These are phyloP conservation scores for Volvox carteri DNA, from an alignment of 163 green algal genomes.

Conservation along the genomic window DNA sequence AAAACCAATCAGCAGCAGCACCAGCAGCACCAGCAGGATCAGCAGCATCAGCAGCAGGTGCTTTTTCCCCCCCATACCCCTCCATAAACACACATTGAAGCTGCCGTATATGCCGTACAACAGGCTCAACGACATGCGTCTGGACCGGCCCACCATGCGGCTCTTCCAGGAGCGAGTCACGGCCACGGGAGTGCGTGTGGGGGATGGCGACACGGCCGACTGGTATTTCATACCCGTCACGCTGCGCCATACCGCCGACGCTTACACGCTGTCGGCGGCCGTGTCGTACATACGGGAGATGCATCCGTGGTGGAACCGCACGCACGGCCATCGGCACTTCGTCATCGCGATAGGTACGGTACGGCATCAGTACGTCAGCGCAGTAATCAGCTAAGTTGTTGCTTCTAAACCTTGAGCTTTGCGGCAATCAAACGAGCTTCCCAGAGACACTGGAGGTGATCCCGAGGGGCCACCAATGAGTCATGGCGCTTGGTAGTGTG, in stretches of 20 bases:
- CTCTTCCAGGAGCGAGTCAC: conserved; percentile 49
- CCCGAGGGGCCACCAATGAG: no score
- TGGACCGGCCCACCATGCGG: conserved; percentile 34
- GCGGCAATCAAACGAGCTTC: no score
- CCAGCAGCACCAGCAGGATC: no score
- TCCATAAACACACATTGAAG: neutral
- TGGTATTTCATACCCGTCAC: conserved; percentile 55
- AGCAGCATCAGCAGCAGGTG: neutral
- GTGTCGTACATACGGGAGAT: conserved; percentile 30
- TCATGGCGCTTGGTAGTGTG: no score
- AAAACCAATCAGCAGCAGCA: no score
- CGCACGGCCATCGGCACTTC: conserved; percentile 35
- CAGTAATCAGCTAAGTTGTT: neutral
- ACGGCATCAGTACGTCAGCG: neutral
- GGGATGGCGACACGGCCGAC: conserved; percentile 46
- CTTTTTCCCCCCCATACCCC: neutral
- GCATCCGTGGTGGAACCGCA: conserved; percentile 49
- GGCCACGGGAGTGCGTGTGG: conserved; percentile 11
- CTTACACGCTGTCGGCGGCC: neutral
- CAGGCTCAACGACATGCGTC: conserved; percentile 34
- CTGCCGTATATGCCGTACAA: neutral
- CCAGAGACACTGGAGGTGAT: no score
- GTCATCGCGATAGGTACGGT: conserved; percentile 20
- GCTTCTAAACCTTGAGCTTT: neutral
- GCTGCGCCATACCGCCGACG: conserved; percentile 5